Evolutionary conservation across 106 monocot species (phyloP).

Genomic region (Dactylorhiza incarnata): DNA sequence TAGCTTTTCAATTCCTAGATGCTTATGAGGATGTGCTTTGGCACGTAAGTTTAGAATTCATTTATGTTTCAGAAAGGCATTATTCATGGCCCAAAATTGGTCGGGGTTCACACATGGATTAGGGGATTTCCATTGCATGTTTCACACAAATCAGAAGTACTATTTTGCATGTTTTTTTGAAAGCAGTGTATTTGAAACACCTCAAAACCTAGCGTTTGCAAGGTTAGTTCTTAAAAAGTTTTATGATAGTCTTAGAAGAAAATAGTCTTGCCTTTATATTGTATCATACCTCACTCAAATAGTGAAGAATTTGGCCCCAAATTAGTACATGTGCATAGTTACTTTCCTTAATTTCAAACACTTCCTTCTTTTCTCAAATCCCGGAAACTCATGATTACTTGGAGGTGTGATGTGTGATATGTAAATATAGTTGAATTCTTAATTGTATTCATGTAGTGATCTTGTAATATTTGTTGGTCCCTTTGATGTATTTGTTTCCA

Average conservation of each 20-base stretch:
- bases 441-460: not conserved
- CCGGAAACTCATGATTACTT: not conserved
- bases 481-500: not conserved
- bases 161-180: not conserved
- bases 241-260: not conserved
- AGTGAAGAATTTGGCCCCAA: not conserved
- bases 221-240: not conserved
- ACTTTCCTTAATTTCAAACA: not conserved
- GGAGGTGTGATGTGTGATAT: not conserved
- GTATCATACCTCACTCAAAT: not conserved
- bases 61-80: not conserved
- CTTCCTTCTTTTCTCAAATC: not conserved
- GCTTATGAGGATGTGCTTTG: not conserved
- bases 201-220: not conserved
- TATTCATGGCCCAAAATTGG: not conserved
- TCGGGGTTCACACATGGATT: not conserved
- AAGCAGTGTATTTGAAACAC: not conserved
- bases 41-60: not conserved
- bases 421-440: too few relatives aligned
- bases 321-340: not conserved
- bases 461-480: not conserved
- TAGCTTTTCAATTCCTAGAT: not conserved
- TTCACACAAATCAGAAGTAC: not conserved
- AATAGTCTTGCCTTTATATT: not conserved
- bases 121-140: not conserved